Percentiles rank a stretch among this genome's conserved stretches.
These are phyloP conservation scores for Trametes cingulata DNA, from an alignment of 768 basidiomycete genomes.

Conservation along the genomic window DNA sequence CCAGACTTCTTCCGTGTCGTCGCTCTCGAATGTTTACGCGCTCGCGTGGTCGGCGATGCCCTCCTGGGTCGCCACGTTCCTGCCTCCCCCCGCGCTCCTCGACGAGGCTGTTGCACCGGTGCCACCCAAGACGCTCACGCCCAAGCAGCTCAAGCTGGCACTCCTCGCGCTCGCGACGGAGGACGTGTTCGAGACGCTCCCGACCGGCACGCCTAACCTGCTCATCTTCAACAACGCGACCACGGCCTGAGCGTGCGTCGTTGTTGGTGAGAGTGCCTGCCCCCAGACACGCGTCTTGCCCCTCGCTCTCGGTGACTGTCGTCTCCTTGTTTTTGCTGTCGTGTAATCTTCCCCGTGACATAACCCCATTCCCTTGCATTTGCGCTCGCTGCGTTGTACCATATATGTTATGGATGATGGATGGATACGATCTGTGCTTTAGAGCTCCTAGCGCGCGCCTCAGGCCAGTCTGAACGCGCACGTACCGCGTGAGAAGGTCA, in stretches of 20 bases:
- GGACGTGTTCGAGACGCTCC: slow-evolving; percentile 48
- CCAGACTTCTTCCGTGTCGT: slow-evolving; percentile 37
- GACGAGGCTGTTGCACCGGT: slow-evolving; percentile 44
- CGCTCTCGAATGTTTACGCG: slow-evolving; percentile 52
- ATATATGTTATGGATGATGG: slow-evolving; percentile 7
- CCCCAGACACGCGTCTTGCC: background rate
- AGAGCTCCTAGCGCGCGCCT: background rate
- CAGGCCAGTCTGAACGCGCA: background rate
- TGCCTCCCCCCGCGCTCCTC: slow-evolving; percentile 54
- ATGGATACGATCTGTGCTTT: background rate
- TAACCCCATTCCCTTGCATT: slow-evolving; percentile 15
- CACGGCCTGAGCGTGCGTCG: slow-evolving; percentile 12
- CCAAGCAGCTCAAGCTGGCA: slow-evolving; percentile 76
- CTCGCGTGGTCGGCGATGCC: slow-evolving; percentile 58
- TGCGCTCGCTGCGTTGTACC: slow-evolving; percentile 6
- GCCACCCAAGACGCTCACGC: slow-evolving; percentile 54
- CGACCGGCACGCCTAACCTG: slow-evolving; percentile 60
- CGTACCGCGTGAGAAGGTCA: no score
- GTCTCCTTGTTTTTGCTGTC: slow-evolving; percentile 3
- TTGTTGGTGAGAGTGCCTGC: background rate
- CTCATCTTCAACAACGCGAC: slow-evolving; percentile 79
- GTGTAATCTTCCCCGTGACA: slow-evolving; percentile 22
- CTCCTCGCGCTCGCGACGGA: slow-evolving; percentile 60
- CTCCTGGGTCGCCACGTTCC: slow-evolving; percentile 53
- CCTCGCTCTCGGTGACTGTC: background rate